Evolutionary conservation across 2,329 filamentous ascomycete species (phyloP), one percentile per base, ranked within the genome.

Genomic region (Epichloe festucae): DNA sequence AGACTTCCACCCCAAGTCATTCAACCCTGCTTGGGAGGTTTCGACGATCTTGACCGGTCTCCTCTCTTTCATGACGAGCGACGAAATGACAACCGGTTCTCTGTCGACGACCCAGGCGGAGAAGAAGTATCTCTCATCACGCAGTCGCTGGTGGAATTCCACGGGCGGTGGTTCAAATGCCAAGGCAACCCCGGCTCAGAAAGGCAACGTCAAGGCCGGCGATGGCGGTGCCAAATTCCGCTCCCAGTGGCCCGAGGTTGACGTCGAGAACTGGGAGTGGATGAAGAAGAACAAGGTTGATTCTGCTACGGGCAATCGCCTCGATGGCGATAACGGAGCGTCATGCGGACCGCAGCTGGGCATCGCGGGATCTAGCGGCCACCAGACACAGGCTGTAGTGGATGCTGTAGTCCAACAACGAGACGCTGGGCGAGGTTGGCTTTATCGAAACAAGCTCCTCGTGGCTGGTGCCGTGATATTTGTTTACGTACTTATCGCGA

Each of bases 1-100:
- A 61, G 93, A 98, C 66, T 98, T 97, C 70, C 93, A 98, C 65
- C 93, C 93, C 4, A 95, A 95, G 68, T 91, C 86, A 31, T 98
- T 97, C 75, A 98, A 98, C 66, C 93, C 93, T 2, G 90, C 93
- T 1, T 98, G 93, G 93, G 91, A 95, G 64, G 93, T 98, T 7
- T 91, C 86, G 51, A 98, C 93, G 0, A 98, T 98, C 57, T 74
- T 98, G 15, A 94, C 95, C 51, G 93, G 93, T 10, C 78, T 98
- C 31, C 74, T 97, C 56, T 94, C 87, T 40, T 98, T 98, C 70
- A 98, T 98, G 93, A 97, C 91, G 2, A 89, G 87, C 58, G 91
- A 98, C 64, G 93, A 98, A 72, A 96, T 97, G 86, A 98, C 93
- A 0, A 97, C 93, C 0, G 93, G 93, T 2, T 90, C 85, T 34